Percentiles rank a stretch among this genome's conserved stretches.
Conservation (phyloP, 371 early-diverging fungal genomes). For the Rhizopus sp. region DNA sequence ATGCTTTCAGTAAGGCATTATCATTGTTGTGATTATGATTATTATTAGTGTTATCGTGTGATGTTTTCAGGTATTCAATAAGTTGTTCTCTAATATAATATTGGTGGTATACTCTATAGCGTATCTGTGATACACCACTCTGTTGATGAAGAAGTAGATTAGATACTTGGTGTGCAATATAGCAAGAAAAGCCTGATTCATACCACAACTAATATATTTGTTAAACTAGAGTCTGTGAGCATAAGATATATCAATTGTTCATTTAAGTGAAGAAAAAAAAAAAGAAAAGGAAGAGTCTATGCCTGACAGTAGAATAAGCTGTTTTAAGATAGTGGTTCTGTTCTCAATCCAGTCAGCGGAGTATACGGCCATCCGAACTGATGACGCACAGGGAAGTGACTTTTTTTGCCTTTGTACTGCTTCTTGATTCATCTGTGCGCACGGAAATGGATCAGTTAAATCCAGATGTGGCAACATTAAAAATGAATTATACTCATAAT, state of each 20-base stretch:
- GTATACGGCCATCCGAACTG: no score
- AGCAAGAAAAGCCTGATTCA: conserved; percentile 1
- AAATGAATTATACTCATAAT: no score
- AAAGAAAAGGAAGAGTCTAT: conserved; percentile 2
- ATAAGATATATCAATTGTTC: conserved; percentile 27
- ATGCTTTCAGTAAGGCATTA: conserved; percentile 32
- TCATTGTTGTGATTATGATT: conserved; percentile 10
- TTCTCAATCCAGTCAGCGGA: neutral
- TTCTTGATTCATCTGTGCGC: no score
- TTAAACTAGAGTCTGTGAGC: conserved; percentile 54
- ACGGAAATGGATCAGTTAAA: no score
- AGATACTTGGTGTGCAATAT: neutral
- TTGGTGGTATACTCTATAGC: conserved; percentile 48
- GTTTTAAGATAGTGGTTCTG: neutral
- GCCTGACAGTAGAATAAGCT: conserved; percentile 1
- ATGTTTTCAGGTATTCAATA: conserved; percentile 15
- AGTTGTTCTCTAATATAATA: conserved; percentile 26
- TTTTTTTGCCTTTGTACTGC: no score
- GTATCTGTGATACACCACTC: conserved; percentile 53
- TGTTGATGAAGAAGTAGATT: conserved; percentile 12
- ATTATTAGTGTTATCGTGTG: neutral
- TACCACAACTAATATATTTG: conserved; percentile 56
- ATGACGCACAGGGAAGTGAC: no score
- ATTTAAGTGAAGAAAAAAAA: conserved; percentile 10
- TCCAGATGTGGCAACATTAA: no score